Evolutionary conservation across 116 monocot species (phyloP).

Genomic region (Zostera marina): DNA sequence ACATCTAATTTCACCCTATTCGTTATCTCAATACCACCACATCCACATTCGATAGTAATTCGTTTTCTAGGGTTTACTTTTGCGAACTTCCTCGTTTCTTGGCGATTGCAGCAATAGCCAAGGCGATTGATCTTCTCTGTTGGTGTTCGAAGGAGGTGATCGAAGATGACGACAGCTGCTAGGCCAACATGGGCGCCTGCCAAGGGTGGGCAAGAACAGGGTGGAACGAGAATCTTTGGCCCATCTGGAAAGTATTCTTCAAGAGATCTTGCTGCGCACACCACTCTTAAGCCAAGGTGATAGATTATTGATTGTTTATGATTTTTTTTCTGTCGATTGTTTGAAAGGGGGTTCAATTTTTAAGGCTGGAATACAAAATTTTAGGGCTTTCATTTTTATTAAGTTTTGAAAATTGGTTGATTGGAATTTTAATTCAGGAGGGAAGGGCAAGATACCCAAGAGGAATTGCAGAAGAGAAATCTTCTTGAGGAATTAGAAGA

Average conservation of each 20-base stretch:
- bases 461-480: constrained; percentile 86
- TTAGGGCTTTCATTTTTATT: background rate
- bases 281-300: constrained; percentile 78
- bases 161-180: constrained; percentile 86
- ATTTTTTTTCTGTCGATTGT: background rate
- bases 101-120: too few species aligned
- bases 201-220: constrained; percentile 96
- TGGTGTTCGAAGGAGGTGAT: too few species aligned
- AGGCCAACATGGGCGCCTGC: constrained; percentile 91
- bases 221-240: constrained; percentile 91
- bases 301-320: background rate
- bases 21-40: too few species aligned
- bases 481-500: constrained; percentile 83
- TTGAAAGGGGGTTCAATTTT: too few species aligned
- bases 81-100: too few species aligned
- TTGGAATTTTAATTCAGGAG: constrained; percentile 24
- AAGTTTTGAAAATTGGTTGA: too few species aligned
- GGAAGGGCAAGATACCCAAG: constrained; percentile 85
- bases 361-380: background rate
- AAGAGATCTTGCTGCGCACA: constrained; percentile 82
- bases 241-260: constrained; percentile 95
- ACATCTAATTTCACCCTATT: too few species aligned
- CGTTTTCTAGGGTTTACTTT: too few species aligned
- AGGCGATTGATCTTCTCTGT: too few species aligned
- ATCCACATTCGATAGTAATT: too few species aligned